phyloP scores from a whole-genome alignment of 2,329 filamentous ascomycete genomes.

The Chlorencoelia australis region DNA sequence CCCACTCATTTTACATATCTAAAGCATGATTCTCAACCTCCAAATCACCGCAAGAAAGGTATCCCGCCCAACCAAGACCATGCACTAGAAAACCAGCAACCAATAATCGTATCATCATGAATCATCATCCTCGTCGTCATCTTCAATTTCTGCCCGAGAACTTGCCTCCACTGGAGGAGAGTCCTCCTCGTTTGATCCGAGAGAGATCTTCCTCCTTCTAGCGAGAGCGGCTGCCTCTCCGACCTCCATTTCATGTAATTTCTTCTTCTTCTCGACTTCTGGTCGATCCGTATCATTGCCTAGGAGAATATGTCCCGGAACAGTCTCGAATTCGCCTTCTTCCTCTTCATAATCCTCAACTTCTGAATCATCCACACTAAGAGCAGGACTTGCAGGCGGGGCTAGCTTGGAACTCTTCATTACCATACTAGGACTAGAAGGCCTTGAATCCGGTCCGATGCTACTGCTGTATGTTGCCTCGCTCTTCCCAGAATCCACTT shows the following conservation, averaged over 20 bases:
- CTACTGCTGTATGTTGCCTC: slow-evolving; percentile 15
- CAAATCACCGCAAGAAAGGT: too few relatives aligned
- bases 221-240: slow-evolving; percentile 44
- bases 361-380: slow-evolving; percentile 29
- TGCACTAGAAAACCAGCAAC: too few relatives aligned
- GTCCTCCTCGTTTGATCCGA: slow-evolving; percentile 16
- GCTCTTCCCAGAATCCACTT: slow-evolving; percentile 20
- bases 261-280: slow-evolving; percentile 35
- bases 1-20: neutral
- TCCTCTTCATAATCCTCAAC: slow-evolving; percentile 29
- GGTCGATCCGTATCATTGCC: slow-evolving; percentile 14
- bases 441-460: slow-evolving; percentile 26
- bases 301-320: slow-evolving; percentile 21
- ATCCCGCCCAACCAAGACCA: too few relatives aligned
- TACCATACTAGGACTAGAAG: slow-evolving; percentile 29
- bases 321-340: slow-evolving; percentile 27
- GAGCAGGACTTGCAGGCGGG: slow-evolving; percentile 18
- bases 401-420: slow-evolving; percentile 34
- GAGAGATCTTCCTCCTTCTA: slow-evolving; percentile 16
- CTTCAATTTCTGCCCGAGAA: slow-evolving; percentile 1
- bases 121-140: slow-evolving; percentile 7
- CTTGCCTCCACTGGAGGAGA: slow-evolving; percentile 3
- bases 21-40: too few relatives aligned
- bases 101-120: neutral
- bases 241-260: slow-evolving; percentile 49